Conservation (phyloP, 495 filamentous ascomycete species). For the Echria macrotheca region DNA sequence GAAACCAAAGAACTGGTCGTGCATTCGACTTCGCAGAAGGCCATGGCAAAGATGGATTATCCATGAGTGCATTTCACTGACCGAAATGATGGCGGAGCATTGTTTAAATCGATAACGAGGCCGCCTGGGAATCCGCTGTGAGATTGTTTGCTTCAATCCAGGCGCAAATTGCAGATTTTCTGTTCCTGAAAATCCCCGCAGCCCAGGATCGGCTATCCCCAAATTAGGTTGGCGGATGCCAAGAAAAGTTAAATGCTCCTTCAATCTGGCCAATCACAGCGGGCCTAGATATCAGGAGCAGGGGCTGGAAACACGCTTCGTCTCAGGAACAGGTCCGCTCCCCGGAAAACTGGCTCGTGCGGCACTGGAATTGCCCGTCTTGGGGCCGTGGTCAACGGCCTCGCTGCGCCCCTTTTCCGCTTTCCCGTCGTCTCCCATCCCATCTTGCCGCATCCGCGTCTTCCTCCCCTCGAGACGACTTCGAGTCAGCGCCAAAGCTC, state of each 20-base stretch:
- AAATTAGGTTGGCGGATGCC: not conserved
- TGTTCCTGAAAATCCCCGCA: slow-evolving; percentile 1
- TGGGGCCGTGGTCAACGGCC: not conserved
- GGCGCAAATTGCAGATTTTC: not conserved
- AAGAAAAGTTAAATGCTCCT: not conserved
- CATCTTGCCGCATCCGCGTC: not conserved
- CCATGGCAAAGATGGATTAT: too few relatives aligned
- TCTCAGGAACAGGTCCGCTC: too few relatives aligned
- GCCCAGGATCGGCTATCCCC: not conserved
- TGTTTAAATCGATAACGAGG: too few relatives aligned
- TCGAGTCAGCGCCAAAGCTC: slow-evolving; percentile 7
- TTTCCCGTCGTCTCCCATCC: not conserved
- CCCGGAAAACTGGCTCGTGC: too few relatives aligned
- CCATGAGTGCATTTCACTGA: too few relatives aligned
- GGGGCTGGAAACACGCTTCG: too few relatives aligned
- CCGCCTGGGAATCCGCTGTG: too few relatives aligned
- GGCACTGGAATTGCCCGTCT: not conserved
- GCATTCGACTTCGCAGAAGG: too few relatives aligned
- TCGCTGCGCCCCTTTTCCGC: slow-evolving; percentile 11
- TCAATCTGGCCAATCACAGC: not conserved
- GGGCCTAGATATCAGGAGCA: not conserved
- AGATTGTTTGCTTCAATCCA: not conserved
- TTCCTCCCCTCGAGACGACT: slow-evolving; percentile 3
- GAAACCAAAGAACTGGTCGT: too few relatives aligned
- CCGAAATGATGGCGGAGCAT: too few relatives aligned